Conservation (phyloP, 306 rosid species). For the Notholithocarpus densiflorus region DNA sequence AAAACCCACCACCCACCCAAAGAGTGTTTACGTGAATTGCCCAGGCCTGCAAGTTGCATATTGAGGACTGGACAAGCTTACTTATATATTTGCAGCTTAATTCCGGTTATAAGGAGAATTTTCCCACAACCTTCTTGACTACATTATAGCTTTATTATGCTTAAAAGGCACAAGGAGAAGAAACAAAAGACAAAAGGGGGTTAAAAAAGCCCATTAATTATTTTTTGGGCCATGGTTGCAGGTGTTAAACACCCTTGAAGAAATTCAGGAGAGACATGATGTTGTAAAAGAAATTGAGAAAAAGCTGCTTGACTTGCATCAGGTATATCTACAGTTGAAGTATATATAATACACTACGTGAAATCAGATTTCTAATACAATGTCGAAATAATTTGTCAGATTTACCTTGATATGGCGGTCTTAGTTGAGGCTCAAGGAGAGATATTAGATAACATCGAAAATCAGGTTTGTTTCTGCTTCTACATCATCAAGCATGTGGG, state of each 20-base stretch:
- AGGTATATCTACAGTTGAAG: conserved; percentile 43
- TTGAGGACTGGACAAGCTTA: not conserved
- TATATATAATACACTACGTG: not conserved
- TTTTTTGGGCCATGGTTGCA: conserved; percentile 22
- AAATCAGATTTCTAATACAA: conserved; percentile 15
- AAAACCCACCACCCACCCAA: too few species aligned
- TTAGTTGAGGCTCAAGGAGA: conserved; percentile 96
- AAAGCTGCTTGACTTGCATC: conserved; percentile 91
- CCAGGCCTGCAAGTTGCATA: not conserved
- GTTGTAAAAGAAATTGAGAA: conserved; percentile 90
- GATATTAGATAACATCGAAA: conserved; percentile 86
- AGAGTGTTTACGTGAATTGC: not conserved
- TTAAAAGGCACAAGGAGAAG: not conserved
- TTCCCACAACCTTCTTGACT: not conserved
- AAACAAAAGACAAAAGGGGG: not conserved
- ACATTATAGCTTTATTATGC: not conserved
- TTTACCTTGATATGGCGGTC: conserved; percentile 92
- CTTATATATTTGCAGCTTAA: not conserved
- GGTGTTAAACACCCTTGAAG: conserved; percentile 85
- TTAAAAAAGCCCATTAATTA: not conserved
- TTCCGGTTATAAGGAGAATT: not conserved
- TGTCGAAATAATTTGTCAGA: conserved; percentile 38
- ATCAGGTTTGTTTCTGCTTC: conserved; percentile 60
- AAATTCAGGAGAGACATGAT: conserved; percentile 96
- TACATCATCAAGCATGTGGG: conserved; percentile 16